These are phyloP conservation scores for Neotropicomus parvogracilis DNA, from an alignment of 1,284 basidiomycete species.

Conservation along the genomic window DNA sequence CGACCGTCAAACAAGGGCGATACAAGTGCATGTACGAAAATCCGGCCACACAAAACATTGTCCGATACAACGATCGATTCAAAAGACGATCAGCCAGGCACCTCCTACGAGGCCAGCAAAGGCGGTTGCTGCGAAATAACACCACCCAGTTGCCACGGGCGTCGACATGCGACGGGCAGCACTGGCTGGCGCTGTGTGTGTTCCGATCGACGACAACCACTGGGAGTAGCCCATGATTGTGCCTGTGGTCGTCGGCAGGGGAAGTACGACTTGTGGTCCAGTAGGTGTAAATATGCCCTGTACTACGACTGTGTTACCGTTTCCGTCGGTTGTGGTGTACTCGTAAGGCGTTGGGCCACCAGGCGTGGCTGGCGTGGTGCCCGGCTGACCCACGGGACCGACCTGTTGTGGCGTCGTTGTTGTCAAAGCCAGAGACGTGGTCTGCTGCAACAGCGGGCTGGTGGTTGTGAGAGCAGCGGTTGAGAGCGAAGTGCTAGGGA, in stretches of 20 bases:
- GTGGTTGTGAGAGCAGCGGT: conserved; percentile 26
- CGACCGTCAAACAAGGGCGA: background rate
- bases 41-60: conserved; percentile 7
- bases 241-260: conserved; percentile 42
- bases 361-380: conserved; percentile 37
- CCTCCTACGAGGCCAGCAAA: conserved; percentile 34
- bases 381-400: conserved; percentile 60
- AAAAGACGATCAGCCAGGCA: conserved; percentile 32
- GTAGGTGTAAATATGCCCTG: conserved; percentile 57
- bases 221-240: conserved; percentile 51
- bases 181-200: conserved; percentile 34
- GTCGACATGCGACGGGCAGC: conserved; percentile 23
- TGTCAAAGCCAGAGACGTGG: conserved; percentile 19
- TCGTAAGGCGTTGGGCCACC: conserved; percentile 51
- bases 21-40: conserved; percentile 4
- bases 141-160: conserved; percentile 30
- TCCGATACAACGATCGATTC: conserved; percentile 10
- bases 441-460: conserved; percentile 7
- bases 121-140: conserved; percentile 27
- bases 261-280: conserved; percentile 40
- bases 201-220: conserved; percentile 47
- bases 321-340: conserved; percentile 59
- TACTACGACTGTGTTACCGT: conserved; percentile 45
- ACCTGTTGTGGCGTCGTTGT: conserved; percentile 30
- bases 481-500: conserved; percentile 19